Evolutionary conservation across 257 asterid genomes (phyloP).

Genomic region (Fraxinus quadrangulata): DNA sequence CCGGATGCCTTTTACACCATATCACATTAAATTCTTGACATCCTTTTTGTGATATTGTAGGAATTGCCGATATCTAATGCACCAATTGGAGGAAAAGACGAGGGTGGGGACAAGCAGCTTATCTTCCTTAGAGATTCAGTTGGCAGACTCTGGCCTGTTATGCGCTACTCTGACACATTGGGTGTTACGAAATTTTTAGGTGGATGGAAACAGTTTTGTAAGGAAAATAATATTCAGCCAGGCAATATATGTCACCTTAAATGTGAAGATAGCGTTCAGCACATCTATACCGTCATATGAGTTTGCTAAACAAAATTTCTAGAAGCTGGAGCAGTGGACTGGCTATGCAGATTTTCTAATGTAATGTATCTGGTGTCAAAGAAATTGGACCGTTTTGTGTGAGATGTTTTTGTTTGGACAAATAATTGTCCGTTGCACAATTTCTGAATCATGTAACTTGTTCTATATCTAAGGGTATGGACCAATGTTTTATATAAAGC

Average conservation of each 20-base stretch:
- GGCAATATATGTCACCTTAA: background rate
- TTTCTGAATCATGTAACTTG: background rate
- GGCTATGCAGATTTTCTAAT: background rate
- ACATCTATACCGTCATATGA: background rate
- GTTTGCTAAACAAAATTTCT: background rate
- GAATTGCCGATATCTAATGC: conserved; percentile 32
- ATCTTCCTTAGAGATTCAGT: conserved; percentile 36
- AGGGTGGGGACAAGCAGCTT: conserved; percentile 18
- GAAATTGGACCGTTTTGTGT: background rate
- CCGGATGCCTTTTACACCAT: background rate
- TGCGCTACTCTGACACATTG: background rate
- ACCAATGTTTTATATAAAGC: too few species aligned
- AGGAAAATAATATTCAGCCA: conserved; percentile 1
- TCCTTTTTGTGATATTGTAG: conserved; percentile 18
- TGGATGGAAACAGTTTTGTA: background rate
- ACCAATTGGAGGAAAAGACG: background rate
- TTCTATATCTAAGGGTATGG: background rate
- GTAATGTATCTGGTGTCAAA: background rate
- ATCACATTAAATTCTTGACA: background rate
- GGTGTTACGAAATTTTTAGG: conserved; percentile 9
- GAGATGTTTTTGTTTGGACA: background rate
- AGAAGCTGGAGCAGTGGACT: background rate
- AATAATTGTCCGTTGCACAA: background rate
- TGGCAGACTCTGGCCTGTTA: conserved; percentile 32
- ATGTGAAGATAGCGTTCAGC: background rate